These are phyloP conservation scores for Phytophthora uliginosa DNA, from an alignment of 352 stramenopile genomes.

Conservation along the genomic window DNA sequence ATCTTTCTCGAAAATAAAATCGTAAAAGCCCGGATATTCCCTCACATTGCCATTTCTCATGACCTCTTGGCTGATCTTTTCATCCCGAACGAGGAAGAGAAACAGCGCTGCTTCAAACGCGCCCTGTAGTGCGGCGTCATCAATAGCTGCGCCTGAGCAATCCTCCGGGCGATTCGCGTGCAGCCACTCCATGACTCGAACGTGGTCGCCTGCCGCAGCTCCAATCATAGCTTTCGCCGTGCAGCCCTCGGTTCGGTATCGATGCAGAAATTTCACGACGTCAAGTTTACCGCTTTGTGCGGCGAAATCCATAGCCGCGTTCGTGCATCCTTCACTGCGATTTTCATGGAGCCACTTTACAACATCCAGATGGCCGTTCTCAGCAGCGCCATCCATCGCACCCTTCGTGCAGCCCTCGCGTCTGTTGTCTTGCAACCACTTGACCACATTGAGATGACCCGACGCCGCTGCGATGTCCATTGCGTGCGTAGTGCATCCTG, in stretches of 20 bases:
- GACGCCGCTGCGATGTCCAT: conserved; percentile 13
- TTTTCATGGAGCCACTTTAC: conserved; percentile 13
- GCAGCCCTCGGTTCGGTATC: background rate
- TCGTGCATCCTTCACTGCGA: background rate
- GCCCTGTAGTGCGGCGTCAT: background rate
- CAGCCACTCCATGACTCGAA: background rate
- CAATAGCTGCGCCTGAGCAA: background rate
- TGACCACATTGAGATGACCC: background rate
- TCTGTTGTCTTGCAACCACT: conserved; percentile 7
- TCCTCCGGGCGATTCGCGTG: background rate
- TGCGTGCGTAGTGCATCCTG: conserved; percentile 3
- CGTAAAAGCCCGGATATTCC: background rate
- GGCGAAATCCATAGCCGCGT: background rate
- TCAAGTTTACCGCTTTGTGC: background rate
- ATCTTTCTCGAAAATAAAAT: background rate
- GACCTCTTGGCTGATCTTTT: background rate
- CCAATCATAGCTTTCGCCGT: background rate
- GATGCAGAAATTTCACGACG: background rate
- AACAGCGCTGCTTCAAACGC: background rate
- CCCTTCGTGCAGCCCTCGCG: background rate
- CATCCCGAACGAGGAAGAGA: background rate
- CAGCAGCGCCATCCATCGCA: conserved; percentile 17
- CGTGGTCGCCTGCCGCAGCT: background rate
- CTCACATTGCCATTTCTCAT: background rate
- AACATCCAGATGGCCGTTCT: conserved; percentile 4